Conservation (phyloP, 2,329 filamentous ascomycete genomes). For the Aspergillus ustus region DNA sequence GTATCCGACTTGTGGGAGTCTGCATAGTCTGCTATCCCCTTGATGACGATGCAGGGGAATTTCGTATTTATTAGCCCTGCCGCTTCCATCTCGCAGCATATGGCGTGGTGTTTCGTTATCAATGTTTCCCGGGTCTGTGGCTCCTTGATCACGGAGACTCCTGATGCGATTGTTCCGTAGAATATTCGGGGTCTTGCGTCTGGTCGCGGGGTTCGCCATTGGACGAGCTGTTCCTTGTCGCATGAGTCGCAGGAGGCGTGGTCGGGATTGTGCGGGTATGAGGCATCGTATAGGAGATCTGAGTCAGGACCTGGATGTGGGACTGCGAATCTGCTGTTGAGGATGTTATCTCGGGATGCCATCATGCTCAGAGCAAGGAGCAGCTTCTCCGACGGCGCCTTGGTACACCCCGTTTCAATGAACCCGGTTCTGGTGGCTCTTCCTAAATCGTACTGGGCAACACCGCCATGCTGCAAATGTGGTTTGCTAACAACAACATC, state of each 20-base stretch:
- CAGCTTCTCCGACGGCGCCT: not conserved
- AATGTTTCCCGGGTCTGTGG: not conserved
- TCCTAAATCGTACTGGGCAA: not conserved
- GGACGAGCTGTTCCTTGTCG: not conserved
- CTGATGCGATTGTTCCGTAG: not conserved
- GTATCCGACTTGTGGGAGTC: not conserved
- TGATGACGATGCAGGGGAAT: not conserved
- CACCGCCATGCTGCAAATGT: not conserved
- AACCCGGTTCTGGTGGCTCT: not conserved
- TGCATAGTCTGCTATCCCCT: not conserved
- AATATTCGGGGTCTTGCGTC: not conserved
- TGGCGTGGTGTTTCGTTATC: not conserved
- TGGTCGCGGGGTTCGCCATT: not conserved
- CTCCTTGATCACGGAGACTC: not conserved
- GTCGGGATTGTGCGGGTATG: not conserved
- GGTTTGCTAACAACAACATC: not conserved
- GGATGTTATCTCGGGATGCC: not conserved
- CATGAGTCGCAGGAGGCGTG: not conserved
- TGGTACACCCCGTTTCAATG: not conserved
- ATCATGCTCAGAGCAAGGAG: not conserved
- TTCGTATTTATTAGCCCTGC: not conserved
- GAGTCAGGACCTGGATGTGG: not conserved
- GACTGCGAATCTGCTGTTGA: not conserved
- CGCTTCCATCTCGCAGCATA: not conserved
- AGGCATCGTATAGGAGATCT: not conserved